These are phyloP conservation scores for Cladosporium sp. DNA, from an alignment of 2,329 filamentous ascomycete genomes.

Conservation along the genomic window DNA sequence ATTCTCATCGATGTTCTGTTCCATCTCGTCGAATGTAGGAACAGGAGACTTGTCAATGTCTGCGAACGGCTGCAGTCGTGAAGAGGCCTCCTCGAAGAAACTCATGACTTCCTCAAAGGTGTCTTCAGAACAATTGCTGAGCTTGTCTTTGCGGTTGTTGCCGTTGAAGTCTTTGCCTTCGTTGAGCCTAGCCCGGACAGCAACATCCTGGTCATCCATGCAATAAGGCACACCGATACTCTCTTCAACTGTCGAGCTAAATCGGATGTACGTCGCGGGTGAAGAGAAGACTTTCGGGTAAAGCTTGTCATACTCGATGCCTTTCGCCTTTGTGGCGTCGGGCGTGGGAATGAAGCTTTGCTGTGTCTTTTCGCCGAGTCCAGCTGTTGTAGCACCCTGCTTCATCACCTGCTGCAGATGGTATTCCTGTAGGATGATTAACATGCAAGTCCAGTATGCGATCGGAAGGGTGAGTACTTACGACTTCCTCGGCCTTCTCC, in stretches of 20 bases:
- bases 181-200: conserved; percentile 82
- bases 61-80: conserved; percentile 82
- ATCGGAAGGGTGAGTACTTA: conserved; percentile 56
- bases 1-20: conserved; percentile 60
- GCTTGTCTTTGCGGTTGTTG: conserved; percentile 37
- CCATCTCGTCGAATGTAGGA: conserved; percentile 56
- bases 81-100: conserved; percentile 86
- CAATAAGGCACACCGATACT: conserved; percentile 89
- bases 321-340: conserved; percentile 59
- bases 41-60: conserved; percentile 86
- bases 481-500: conserved; percentile 95
- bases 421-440: conserved; percentile 64
- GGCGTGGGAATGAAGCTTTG: conserved; percentile 68
- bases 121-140: conserved; percentile 74
- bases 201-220: conserved; percentile 88
- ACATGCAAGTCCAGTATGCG: conserved; percentile 3
- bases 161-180: conserved; percentile 61
- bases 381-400: conserved; percentile 51
- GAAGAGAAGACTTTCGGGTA: conserved; percentile 79
- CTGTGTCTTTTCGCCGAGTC: conserved; percentile 58
- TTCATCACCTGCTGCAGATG: conserved; percentile 82
- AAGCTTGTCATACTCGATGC: conserved; percentile 81
- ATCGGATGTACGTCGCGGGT: conserved; percentile 91
- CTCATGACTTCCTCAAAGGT: conserved; percentile 93
- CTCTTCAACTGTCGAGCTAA: conserved; percentile 97